Conservation (phyloP, 1,139 yeast genomes). For the Sugiyamaella paludigena region DNA sequence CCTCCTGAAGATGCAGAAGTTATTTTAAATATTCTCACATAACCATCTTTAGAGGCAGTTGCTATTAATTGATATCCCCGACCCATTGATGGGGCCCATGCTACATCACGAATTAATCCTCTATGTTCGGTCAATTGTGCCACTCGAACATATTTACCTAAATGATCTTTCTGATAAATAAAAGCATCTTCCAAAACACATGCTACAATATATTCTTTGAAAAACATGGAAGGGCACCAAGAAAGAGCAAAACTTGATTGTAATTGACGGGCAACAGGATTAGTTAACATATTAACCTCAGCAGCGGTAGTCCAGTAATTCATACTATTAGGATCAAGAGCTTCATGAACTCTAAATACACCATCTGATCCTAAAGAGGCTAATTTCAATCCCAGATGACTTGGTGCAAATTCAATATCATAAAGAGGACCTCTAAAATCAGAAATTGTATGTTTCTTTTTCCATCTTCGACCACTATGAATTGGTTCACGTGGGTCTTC, state of each 20-base stretch:
- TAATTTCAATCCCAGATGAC: constrained; percentile 74
- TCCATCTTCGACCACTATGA: constrained; percentile 82
- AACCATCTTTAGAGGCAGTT: constrained; percentile 94
- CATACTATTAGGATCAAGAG: constrained; percentile 82
- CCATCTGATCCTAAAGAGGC: constrained; percentile 94
- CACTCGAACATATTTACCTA: constrained; percentile 41
- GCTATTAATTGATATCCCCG: constrained; percentile 84
- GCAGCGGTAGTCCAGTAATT: constrained; percentile 76
- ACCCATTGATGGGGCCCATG: constrained; percentile 99
- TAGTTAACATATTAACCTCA: constrained; percentile 57
- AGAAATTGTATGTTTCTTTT: constrained; percentile 65
- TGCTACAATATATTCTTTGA: constrained; percentile 76
- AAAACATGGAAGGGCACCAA: constrained; percentile 91
- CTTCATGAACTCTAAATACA: constrained; percentile 78
- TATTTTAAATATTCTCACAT: constrained; percentile 78
- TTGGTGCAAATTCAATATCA: constrained; percentile 86
- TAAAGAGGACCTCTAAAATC: constrained; percentile 89
- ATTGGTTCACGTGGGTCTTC: constrained; percentile 77
- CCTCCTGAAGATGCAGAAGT: constrained; percentile 41
- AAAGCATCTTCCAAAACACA: constrained; percentile 87
- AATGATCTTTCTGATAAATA: constrained; percentile 58
- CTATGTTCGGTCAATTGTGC: constrained; percentile 66
- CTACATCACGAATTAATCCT: constrained; percentile 81
- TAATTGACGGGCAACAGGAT: constrained; percentile 74
- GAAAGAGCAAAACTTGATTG: constrained; percentile 85